Conservation (phyloP, 2,329 filamentous ascomycete genomes). For the Fusarium oxysporum region DNA sequence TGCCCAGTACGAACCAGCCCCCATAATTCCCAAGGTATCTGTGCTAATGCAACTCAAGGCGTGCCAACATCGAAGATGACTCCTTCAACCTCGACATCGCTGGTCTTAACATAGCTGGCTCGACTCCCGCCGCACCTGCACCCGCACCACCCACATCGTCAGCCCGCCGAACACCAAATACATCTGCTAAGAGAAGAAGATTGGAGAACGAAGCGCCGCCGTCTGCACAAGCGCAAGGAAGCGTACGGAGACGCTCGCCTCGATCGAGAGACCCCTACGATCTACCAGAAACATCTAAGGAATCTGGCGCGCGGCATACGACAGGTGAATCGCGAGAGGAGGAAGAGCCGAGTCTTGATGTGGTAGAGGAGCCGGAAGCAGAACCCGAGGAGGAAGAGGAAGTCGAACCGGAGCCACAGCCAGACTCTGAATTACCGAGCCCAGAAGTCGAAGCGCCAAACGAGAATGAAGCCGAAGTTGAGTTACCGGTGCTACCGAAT, state of each 20-base stretch:
- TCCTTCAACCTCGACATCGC: slow-evolving; percentile 68
- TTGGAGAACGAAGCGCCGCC: slow-evolving; percentile 45
- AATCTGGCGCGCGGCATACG: slow-evolving; percentile 37
- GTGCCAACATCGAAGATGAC: slow-evolving; percentile 69
- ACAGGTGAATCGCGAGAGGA: slow-evolving; percentile 2
- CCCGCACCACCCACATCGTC: slow-evolving; percentile 41
- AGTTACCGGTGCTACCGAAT: slow-evolving; percentile 40
- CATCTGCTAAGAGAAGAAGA: slow-evolving; percentile 61
- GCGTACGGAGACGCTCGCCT: slow-evolving; percentile 32
- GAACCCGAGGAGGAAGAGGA: neutral
- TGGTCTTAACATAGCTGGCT: slow-evolving; percentile 50
- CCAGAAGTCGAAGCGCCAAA: slow-evolving; percentile 7
- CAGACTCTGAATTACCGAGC: slow-evolving; percentile 20
- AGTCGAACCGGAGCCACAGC: neutral
- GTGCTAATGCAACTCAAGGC: slow-evolving; percentile 49
- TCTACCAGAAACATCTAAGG: slow-evolving; percentile 48
- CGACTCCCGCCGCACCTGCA: slow-evolving; percentile 39
- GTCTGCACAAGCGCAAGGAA: slow-evolving; percentile 15
- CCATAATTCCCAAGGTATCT: fast-evolving
- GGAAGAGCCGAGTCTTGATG: neutral
- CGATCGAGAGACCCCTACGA: slow-evolving; percentile 45
- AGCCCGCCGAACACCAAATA: slow-evolving; percentile 58
- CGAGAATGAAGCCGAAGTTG: slow-evolving; percentile 29
- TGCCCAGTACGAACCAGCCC: slow-evolving; percentile 62
- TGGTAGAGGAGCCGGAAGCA: neutral